Evolutionary conservation across 192 early-diverging fungal species (phyloP).

Genomic region (Linnemannia elongata): DNA sequence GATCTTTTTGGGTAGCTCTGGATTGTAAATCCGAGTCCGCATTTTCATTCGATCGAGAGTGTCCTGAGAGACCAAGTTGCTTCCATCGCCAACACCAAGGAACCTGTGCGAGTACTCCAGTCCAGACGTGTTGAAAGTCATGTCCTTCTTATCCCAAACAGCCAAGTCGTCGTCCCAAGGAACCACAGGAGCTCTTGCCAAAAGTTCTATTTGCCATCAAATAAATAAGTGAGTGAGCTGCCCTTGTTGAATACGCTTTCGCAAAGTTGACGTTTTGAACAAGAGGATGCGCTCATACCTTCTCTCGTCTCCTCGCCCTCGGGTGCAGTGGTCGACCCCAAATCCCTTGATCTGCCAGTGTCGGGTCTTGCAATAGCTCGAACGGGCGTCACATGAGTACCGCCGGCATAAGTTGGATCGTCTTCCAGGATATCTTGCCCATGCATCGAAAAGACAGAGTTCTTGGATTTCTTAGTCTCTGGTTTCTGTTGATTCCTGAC

Average conservation of each 20-base stretch:
- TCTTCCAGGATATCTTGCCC: conserved; percentile 37
- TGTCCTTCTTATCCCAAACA: conserved; percentile 72
- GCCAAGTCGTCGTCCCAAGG: conserved; percentile 75
- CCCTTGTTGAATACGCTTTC: not conserved
- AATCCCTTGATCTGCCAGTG: not conserved
- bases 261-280: not conserved
- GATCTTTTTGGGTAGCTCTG: conserved; percentile 56
- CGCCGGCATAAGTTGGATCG: conserved; percentile 47
- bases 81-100: conserved; percentile 73
- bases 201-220: conserved; percentile 44
- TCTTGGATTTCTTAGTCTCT: conserved; percentile 12
- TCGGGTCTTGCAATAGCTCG: not conserved
- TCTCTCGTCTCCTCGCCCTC: conserved; percentile 31
- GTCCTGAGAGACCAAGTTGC: conserved; percentile 65
- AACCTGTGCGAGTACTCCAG: conserved; percentile 74
- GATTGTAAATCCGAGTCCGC: conserved; percentile 66
- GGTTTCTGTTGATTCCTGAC: not conserved
- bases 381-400: conserved; percentile 11
- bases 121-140: conserved; percentile 71
- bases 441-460: conserved; percentile 48
- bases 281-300: conserved; percentile 1
- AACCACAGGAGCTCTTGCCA: conserved; percentile 73
- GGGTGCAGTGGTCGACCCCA: not conserved
- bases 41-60: conserved; percentile 67
- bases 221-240: not conserved